Evolutionary conservation across 306 rosid species (phyloP).

Genomic region (Ormosia emarginata): DNA sequence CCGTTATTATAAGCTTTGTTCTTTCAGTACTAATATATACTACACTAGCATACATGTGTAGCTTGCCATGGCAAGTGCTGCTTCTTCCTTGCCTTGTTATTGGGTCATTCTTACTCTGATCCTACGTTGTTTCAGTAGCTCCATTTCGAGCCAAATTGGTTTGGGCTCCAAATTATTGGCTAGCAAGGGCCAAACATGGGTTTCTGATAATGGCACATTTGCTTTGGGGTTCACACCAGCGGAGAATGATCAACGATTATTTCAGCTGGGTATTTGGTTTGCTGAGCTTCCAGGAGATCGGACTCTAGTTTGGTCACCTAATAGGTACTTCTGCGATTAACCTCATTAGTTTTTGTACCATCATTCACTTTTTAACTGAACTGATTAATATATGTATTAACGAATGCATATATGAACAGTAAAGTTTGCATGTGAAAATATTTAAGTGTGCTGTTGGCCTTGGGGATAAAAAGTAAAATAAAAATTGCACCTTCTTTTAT

Average conservation of each 20-base stretch:
- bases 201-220: slow-evolving; percentile 81
- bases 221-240: slow-evolving; percentile 74
- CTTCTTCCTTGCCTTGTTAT: neutral
- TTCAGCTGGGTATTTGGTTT: slow-evolving; percentile 77
- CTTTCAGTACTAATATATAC: neutral
- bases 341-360: neutral
- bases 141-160: slow-evolving; percentile 45
- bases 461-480: neutral
- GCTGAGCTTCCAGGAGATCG: slow-evolving; percentile 74
- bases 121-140: slow-evolving; percentile 21
- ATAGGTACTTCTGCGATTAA: slow-evolving; percentile 36
- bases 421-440: neutral
- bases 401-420: neutral
- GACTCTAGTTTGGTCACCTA: slow-evolving; percentile 74
- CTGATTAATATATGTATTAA: neutral
- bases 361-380: neutral
- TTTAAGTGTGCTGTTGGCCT: neutral
- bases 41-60: neutral
- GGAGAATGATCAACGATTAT: slow-evolving; percentile 6
- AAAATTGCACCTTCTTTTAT: neutral
- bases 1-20: slow-evolving; percentile 9
- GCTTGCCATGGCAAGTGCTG: slow-evolving; percentile 27
- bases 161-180: slow-evolving; percentile 66
- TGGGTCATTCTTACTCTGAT: slow-evolving; percentile 24
- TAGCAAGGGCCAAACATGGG: slow-evolving; percentile 43